phyloP scores from a whole-genome alignment of 305 asterid species.

The Fraxinus floribunda region DNA sequence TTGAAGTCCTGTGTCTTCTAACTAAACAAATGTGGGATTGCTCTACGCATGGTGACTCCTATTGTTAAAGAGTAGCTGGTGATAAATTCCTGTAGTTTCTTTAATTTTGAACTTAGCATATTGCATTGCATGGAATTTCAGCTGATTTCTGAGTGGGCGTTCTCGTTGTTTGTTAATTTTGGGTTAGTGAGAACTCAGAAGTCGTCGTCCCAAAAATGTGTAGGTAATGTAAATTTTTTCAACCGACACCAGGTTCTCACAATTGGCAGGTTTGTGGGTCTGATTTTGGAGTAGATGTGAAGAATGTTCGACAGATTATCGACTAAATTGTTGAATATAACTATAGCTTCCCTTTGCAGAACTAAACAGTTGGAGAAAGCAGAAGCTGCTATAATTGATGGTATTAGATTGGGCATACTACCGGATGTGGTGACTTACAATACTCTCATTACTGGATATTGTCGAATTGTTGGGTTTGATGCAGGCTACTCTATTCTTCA shows the following conservation, averaged over 20 bases:
- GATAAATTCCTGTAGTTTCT: not conserved
- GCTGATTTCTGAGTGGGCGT: not conserved
- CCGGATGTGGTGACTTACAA: conserved; percentile 86
- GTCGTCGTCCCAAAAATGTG: not conserved
- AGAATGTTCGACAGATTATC: conserved; percentile 61
- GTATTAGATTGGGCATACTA: conserved; percentile 66
- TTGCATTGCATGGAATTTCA: not conserved
- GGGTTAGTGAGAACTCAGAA: not conserved
- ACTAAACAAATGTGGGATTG: not conserved
- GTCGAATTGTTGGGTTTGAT: conserved; percentile 61
- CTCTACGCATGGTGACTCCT: not conserved
- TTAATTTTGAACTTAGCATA: not conserved
- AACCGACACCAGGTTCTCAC: conserved; percentile 5
- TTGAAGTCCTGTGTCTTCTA: not conserved
- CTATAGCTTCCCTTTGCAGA: conserved; percentile 82
- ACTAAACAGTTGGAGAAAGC: conserved; percentile 72
- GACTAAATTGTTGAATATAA: conserved; percentile 75
- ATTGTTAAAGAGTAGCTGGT: not conserved
- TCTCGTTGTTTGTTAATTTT: conserved; percentile 4
- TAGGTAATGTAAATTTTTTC: not conserved
- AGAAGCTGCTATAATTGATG: conserved; percentile 77
- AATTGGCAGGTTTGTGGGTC: conserved; percentile 37
- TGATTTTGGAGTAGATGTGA: conserved; percentile 40
- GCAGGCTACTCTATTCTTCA: conserved; percentile 57
- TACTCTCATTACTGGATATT: conserved; percentile 70